A percentile compares a stretch with the other conserved stretches of the same genome.
These are phyloP conservation scores for Kazachstania taianensis DNA, from an alignment of 805 yeast genomes.

Conservation along the genomic window DNA sequence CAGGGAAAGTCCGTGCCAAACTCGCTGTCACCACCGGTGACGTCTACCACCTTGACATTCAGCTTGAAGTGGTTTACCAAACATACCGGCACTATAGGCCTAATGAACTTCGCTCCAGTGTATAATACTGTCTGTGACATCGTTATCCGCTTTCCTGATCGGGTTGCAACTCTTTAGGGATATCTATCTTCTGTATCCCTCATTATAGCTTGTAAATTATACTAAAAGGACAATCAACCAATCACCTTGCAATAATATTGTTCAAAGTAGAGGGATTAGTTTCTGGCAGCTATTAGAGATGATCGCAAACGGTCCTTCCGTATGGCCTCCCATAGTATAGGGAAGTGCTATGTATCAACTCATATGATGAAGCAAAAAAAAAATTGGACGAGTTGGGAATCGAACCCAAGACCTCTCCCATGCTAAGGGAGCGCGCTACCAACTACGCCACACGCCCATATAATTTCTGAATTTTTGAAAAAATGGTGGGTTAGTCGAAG, in stretches of 20 bases:
- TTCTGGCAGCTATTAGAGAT: too few species aligned
- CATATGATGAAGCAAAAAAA: conserved; percentile 9
- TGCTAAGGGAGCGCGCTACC: conserved; percentile 77
- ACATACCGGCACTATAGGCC: conserved; percentile 30
- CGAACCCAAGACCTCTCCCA: conserved; percentile 76
- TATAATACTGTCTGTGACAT: conserved; percentile 39
- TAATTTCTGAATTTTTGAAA: neutral
- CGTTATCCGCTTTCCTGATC: neutral
- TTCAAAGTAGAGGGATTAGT: too few species aligned
- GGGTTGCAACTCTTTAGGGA: neutral
- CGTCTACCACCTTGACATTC: conserved; percentile 43
- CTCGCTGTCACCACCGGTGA: conserved; percentile 12
- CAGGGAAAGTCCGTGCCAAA: conserved; percentile 49
- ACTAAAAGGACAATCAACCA: too few species aligned
- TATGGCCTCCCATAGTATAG: too few species aligned
- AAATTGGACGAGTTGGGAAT: conserved; percentile 64
- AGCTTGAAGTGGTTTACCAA: conserved; percentile 49
- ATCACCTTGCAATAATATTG: too few species aligned
- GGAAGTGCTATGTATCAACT: too few species aligned
- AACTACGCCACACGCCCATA: conserved; percentile 73
- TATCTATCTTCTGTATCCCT: neutral
- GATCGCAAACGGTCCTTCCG: too few species aligned
- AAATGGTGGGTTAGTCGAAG: too few species aligned
- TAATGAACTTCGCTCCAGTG: conserved; percentile 35
- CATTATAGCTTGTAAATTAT: too few species aligned